Base-by-base conservation (phyloP, 2,329 filamentous ascomycete genomes). In the Onygenales sp. region DNA sequence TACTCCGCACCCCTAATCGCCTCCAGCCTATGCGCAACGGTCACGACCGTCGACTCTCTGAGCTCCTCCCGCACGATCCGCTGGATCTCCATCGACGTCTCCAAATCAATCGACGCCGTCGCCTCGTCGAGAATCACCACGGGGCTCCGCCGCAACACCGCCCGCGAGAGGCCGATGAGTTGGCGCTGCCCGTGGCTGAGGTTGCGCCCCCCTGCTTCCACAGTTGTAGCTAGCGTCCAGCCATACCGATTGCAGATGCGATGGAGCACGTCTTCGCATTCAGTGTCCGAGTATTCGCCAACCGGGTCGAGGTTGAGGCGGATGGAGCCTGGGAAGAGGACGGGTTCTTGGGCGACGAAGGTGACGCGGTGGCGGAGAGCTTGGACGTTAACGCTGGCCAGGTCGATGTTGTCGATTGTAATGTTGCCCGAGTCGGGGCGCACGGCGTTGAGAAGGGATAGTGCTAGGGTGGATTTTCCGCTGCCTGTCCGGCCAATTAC, bases 401-500 rank as follows among this genome's bases (percentile, higher is more conserved):
- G 78, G 57, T 86, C 79, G 13, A 85, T 73, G 21, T 73, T 74
- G 59, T 85, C 83, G 50, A 86, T 76, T 3, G 77, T 59, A 43
- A 86, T 84, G 2, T 69, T 69, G 4, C 83, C 83, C 2, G 66
- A 70, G 40, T 76, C 72, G 0, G 81, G 79, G 0, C 74, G 63
- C 11, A 82, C 64, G 9, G 77, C 81, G 3, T 77, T 80, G 0
- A 86, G 75, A 1, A 86, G 70, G 0, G 79, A 74, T 1, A 85
- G 68, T 0, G 82, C 82, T 1, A 92, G 78, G 0, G 88, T 94
- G 49, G 85, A 89, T 68, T 95, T 95, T 3, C 89, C 89, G 4
- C 86, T 89, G 0, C 87, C 71, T 0, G 88, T 94, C 8, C 88
- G 82, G 2, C 89, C 89, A 9, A 91, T 86, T 17, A 95, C 77